Base-by-base conservation (phyloP, 2,329 filamentous ascomycete species). In the Aspergillus uvarum region DNA sequence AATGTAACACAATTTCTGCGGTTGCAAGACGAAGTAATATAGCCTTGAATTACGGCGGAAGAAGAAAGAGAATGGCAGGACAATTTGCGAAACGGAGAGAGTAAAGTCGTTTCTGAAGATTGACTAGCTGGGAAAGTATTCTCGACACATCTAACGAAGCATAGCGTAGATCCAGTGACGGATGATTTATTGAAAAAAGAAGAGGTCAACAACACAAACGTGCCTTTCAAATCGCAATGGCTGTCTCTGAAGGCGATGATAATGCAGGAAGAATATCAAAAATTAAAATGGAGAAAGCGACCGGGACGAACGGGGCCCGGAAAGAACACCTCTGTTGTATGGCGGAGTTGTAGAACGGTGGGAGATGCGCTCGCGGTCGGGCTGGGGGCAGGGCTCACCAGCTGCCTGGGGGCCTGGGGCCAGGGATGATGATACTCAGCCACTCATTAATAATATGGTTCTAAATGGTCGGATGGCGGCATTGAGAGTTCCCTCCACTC, bases 131-230 rank as follows among this genome's bases (percentile, higher is more conserved):
- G 42, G n/a, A 22, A 32, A 55, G 42, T 48, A 31, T 14, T 24
- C 53, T 55, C 32, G 42, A 51, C 47, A 42, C 38, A 51, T 52
- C 56, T 62, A 60, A 65, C 56, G 32, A 54, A 62, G 42, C 62
- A 67, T 65, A 63, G 62, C 60, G 61, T 50, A 29, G 56, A 32
- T 60, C 38, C 16, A n/a, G 32, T 16, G 2, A 29, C 26, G 16
- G 32, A 12, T 35, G 32, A 12, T 35, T 29, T 29, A 29, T 10
- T 29, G 26, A 29, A 8, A 29, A 35, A 35, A 16, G 5, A 35
- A 16, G 14, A 35, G 32, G 32, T 16, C 14, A 12, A 35, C 14
- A 16, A 19, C 16, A 7, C 38, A 8, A n/a, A 44, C 38, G 38
- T 44, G 38, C 38, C 38, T n/a, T 16, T 14, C 3, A 19, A 7